Evolutionary conservation across 2,329 filamentous ascomycete species (phyloP).

Genomic region (Stachybotrys chartarum): DNA sequence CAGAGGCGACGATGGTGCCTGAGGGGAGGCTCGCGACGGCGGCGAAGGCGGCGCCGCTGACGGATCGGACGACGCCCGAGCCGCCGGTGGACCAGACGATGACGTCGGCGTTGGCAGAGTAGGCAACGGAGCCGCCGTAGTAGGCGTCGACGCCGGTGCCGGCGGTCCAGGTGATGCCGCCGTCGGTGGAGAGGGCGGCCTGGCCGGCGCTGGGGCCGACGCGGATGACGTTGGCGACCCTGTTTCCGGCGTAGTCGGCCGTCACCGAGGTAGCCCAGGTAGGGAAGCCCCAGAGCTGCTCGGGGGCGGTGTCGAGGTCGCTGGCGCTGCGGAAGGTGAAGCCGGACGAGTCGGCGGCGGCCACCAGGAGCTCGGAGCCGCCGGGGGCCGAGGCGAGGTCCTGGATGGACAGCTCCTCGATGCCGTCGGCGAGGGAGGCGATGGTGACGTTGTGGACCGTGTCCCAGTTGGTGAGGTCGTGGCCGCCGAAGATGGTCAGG

Average conservation of each 20-base stretch:
- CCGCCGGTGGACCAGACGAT: slow-evolving; percentile 38
- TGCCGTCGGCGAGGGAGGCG: slow-evolving; percentile 43
- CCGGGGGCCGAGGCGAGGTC: slow-evolving; percentile 40
- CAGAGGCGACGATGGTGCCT: slow-evolving; percentile 42
- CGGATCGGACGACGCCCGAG: slow-evolving; percentile 33
- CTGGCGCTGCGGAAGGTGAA: slow-evolving; percentile 36
- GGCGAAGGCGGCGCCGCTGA: slow-evolving; percentile 33
- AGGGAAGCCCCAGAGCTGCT: slow-evolving; percentile 37
- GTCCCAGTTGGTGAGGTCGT: slow-evolving; percentile 50
- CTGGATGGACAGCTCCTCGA: slow-evolving; percentile 46
- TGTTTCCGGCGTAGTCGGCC: slow-evolving; percentile 43
- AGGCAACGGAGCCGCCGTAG: slow-evolving; percentile 38
- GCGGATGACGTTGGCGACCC: slow-evolving; percentile 38
- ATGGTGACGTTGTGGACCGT: slow-evolving; percentile 39
- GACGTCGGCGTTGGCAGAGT: slow-evolving; percentile 42
- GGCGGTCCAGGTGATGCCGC: slow-evolving; percentile 41
- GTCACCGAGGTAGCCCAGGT: slow-evolving; percentile 36
- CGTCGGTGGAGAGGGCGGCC: slow-evolving; percentile 41
- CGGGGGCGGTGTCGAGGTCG: slow-evolving; percentile 33
- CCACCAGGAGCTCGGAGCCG: slow-evolving; percentile 43
- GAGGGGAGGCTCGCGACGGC: slow-evolving; percentile 36
- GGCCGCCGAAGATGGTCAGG: slow-evolving; percentile 44
- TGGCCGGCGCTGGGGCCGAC: slow-evolving; percentile 39
- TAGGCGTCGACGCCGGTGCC: slow-evolving; percentile 36
- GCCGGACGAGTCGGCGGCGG: slow-evolving; percentile 43